Conservation (phyloP, 441 rosid genomes). For the Melastoma candidum region DNA sequence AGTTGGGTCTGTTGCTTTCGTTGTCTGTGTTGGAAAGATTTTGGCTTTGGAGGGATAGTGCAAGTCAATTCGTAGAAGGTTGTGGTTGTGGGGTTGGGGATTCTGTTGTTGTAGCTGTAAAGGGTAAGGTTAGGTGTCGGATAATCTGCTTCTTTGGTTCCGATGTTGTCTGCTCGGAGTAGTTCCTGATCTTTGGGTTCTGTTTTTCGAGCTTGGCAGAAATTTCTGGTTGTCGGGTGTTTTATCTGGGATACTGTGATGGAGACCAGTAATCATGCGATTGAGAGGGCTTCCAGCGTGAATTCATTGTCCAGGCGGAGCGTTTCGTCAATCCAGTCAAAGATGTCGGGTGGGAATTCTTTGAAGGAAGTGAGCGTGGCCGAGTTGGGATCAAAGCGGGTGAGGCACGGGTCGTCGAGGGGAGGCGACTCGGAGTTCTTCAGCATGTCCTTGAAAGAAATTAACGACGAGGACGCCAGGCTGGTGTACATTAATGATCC, state of each 20-base stretch:
- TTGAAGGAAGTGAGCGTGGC: slow-evolving; percentile 40
- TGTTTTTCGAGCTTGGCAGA: slow-evolving; percentile 5
- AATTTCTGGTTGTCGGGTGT: slow-evolving; percentile 10
- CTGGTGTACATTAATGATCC: slow-evolving; percentile 60
- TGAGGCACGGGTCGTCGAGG: slow-evolving; percentile 36
- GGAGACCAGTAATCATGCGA: slow-evolving; percentile 33
- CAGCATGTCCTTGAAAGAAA: slow-evolving; percentile 68
- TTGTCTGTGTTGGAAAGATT: no score
- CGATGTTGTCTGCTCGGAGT: slow-evolving; percentile 5
- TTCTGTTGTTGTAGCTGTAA: no score
- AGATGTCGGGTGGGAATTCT: slow-evolving; percentile 33
- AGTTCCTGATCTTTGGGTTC: slow-evolving; percentile 17
- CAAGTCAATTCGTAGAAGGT: no score
- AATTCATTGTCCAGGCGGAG: slow-evolving; percentile 50
- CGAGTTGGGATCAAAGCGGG: slow-evolving; percentile 48
- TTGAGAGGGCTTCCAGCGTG: slow-evolving; percentile 26
- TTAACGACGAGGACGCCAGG: slow-evolving; percentile 87
- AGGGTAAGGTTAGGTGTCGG: no score
- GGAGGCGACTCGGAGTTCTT: slow-evolving; percentile 56
- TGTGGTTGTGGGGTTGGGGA: no score
- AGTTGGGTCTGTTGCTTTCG: not conserved
- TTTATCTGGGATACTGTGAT: slow-evolving; percentile 23
- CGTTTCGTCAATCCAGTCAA: slow-evolving; percentile 48
- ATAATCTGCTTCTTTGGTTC: no score
- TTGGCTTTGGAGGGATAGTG: no score